Conservation (phyloP, 1,284 basidiomycete species). For the Abortiporus biennis region DNA sequence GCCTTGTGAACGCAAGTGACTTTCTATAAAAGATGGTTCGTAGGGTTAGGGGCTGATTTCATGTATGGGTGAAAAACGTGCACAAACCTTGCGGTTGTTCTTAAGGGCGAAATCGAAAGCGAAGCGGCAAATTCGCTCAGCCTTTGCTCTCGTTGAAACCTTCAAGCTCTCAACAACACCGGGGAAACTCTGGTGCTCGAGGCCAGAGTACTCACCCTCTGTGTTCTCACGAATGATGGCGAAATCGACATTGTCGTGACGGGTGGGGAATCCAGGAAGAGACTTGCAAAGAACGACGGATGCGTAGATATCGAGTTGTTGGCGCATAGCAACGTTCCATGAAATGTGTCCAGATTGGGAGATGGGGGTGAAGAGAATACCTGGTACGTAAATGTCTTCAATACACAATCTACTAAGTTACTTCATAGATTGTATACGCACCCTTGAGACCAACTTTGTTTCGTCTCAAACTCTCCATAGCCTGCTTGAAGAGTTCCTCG, state of each 20-base stretch:
- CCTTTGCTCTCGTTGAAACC: constrained; percentile 93
- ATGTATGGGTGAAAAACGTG: not conserved
- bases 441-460: constrained; percentile 99
- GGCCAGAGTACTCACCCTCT: constrained; percentile 98
- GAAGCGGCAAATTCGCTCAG: constrained; percentile 95
- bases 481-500: constrained; percentile 94
- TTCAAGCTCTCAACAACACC: constrained; percentile 99
- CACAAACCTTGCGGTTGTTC: constrained; percentile 88
- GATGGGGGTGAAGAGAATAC: constrained; percentile 98
- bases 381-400: constrained; percentile 33
- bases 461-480: constrained; percentile 93
- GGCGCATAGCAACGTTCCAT: constrained; percentile 99
- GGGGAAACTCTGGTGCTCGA: constrained; percentile 97
- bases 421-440: too few species aligned
- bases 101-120: constrained; percentile 99
- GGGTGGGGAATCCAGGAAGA: constrained; percentile 93
- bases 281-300: constrained; percentile 98
- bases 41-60: too few species aligned
- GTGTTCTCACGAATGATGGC: constrained; percentile 99
- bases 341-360: constrained; percentile 96
- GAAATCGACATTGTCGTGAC: constrained; percentile 96
- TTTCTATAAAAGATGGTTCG: constrained; percentile 52
- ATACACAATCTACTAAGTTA: too few species aligned
- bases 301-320: constrained; percentile 98
- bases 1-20: constrained; percentile 99